Base-by-base conservation (phyloP, 140 eudicot genomes). In the Oenanthe javanica region DNA sequence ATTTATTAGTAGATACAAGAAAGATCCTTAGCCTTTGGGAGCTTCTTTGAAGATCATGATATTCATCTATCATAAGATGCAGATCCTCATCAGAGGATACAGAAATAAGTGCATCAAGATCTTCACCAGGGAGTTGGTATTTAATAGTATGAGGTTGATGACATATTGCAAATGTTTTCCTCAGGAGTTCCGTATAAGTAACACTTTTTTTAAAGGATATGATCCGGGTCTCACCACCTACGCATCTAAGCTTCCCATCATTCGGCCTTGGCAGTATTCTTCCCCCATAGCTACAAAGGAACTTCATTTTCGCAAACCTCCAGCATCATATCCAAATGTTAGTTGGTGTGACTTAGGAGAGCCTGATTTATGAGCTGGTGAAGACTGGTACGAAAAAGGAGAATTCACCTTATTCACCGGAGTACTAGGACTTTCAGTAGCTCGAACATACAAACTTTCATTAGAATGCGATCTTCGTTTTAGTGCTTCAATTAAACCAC, bases 281-380 rank as follows among this genome's bases (percentile, higher is more conserved):
- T 59, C 99, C 99, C 61, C 97, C 99, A 77, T 89, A 92, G 84
- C 99, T 95, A 82, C 99, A 95, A 18, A 95, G 88, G 67, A 95
- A 88, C 80, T 91, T 95, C 72, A 95, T 86, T 80, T 95, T 95
- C 14, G 87, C 89, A 1, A 82, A 77, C 13, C 70, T 36, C 40
- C 40, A 36, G 40, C 2, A 36, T 36, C 40, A 36, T 78, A 52
- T 42, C 88, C 83, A 77, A 45, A 76, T 45, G 46, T 25, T 13
- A 63, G 38, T 45, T 88, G 83, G 52, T 49, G 43, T 6, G 85
- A 74, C 59, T 52, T 78, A 27, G 94, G 89, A 43, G 91, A 86
- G 12, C 66, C 84, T 13, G 78, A 85, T 77, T 76, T 63, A 79
- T 77, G 84, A 78, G 80, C 38, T 31, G 84, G 36, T n/a, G 77